Conservation (phyloP, 306 rosid genomes). For the Lathyrus sativus region DNA sequence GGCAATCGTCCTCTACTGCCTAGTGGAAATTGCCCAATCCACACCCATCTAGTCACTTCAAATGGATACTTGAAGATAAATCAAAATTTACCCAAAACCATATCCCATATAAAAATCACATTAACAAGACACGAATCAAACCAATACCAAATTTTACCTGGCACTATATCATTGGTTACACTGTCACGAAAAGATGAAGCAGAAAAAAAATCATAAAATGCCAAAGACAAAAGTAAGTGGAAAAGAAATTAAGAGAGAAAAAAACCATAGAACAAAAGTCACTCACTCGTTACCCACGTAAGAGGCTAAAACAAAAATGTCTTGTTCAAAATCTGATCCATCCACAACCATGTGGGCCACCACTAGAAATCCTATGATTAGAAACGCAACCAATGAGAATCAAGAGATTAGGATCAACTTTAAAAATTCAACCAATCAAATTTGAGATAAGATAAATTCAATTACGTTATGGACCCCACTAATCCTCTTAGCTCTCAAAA, state of each 20-base stretch:
- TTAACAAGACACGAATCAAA: constrained; percentile 4
- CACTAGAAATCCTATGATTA: constrained; percentile 60
- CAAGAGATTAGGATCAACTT: constrained; percentile 51
- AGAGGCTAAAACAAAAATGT: constrained; percentile 23
- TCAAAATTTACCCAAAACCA: constrained; percentile 1
- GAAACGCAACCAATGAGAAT: constrained; percentile 49
- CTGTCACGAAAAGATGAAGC: constrained; percentile 17
- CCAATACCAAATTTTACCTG: constrained; percentile 19
- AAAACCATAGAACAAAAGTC: constrained; percentile 42
- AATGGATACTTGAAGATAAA: constrained; percentile 20
- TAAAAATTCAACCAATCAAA: constrained; percentile 50
- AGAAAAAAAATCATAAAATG: constrained; percentile 29
- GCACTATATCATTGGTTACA: constrained; percentile 18
- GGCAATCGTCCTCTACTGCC: not conserved
- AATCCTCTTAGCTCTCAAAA: constrained; percentile 41
- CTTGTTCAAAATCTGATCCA: constrained; percentile 24
- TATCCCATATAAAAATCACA: constrained; percentile 16
- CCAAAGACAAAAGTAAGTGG: constrained; percentile 10
- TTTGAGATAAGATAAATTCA: constrained; percentile 55
- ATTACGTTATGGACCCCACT: constrained; percentile 45
- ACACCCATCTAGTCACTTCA: not conserved
- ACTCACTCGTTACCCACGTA: constrained; percentile 20
- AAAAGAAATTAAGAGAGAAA: constrained; percentile 3
- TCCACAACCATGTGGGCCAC: constrained; percentile 35
- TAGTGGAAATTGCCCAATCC: not conserved